phyloP scores from a whole-genome alignment of 2,329 filamentous ascomycete genomes.

The Fusarium praegraminearum region DNA sequence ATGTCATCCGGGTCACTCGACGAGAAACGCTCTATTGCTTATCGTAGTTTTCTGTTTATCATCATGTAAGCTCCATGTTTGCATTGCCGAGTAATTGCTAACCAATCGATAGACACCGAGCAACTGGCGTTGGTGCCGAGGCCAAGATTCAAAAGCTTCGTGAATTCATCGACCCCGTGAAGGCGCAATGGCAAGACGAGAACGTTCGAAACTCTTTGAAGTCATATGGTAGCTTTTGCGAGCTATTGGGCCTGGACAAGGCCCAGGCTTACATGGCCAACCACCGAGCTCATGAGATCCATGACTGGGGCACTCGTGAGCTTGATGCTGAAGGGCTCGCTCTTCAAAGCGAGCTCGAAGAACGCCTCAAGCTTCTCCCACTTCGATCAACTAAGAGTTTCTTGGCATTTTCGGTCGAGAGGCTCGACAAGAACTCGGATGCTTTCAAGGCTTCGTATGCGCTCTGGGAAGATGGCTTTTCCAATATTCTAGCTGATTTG shows the following conservation, averaged over 20 bases:
- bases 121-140: constrained; percentile 77
- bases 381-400: constrained; percentile 91
- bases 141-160: constrained; percentile 78
- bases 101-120: constrained; percentile 73
- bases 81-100: constrained; percentile 14
- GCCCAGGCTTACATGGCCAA: constrained; percentile 82
- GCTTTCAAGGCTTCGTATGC: constrained; percentile 80
- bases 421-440: constrained; percentile 78
- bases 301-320: constrained; percentile 83
- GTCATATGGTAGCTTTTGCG: constrained; percentile 82
- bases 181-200: constrained; percentile 80
- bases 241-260: constrained; percentile 81
- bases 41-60: constrained; percentile 91
- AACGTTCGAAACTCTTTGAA: constrained; percentile 76
- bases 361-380: constrained; percentile 80
- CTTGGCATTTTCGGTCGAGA: constrained; percentile 91
- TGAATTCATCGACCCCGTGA: constrained; percentile 85
- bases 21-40: constrained; percentile 85
- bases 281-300: constrained; percentile 78
- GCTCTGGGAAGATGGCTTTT: constrained; percentile 88
- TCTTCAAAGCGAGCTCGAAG: constrained; percentile 82
- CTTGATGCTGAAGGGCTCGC: constrained; percentile 83
- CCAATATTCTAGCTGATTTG: constrained; percentile 84
- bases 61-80: constrained; percentile 72
- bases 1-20: constrained; percentile 78